Evolutionary conservation across 2,329 filamentous ascomycete genomes (phyloP), one percentile per base, ranked within the genome.

Genomic region (Aspergillus viridinutans): DNA sequence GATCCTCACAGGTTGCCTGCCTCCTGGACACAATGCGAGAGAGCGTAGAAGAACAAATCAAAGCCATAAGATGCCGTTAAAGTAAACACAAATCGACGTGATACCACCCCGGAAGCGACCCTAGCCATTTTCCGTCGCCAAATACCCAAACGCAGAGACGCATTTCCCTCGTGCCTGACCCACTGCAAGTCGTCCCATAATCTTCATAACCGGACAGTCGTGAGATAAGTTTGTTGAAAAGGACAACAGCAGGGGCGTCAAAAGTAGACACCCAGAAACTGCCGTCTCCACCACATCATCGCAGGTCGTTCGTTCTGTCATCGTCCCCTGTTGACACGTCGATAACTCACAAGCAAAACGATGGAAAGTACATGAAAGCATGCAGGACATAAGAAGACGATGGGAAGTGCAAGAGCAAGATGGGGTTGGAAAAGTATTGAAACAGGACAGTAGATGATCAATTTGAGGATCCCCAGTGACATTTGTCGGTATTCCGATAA

Each of bases 81-180:
- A 57, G 59, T 66, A 52, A 63, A 67, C 63, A 61, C 62, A 63
- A 59, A 68, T 72, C 66, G 73, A 76, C 73, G 71, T 67, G 73
- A 69, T 61, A 76, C 75, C 74, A 73, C 75, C 75, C 75, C 75
- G 72, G 75, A 76, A 73, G 75, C 75, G 73, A 75, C 75, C 75
- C 75, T 76, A 76, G 61, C 71, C 73, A 76, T 65, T 67, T 64
- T 76, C 75, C 75, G 63, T 75, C 75, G 69, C 73, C 75, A 74
- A 58, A 17, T 50, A 54, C 62, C 60, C 59, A 55, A 49, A 53
- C 54, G 53, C 48, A 49, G 40, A 64, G 58, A 62, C 52, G 58
- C 56, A 49, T 47, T 51, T 50, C 40, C 51, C 48, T 49, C 32
- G 43, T 53, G 58, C 45, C 56, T 52, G 58, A 50, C 49, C 52